phyloP scores from a whole-genome alignment of 202 grass and related monocot species.

The Schoenoplectus tabernaemontani region DNA sequence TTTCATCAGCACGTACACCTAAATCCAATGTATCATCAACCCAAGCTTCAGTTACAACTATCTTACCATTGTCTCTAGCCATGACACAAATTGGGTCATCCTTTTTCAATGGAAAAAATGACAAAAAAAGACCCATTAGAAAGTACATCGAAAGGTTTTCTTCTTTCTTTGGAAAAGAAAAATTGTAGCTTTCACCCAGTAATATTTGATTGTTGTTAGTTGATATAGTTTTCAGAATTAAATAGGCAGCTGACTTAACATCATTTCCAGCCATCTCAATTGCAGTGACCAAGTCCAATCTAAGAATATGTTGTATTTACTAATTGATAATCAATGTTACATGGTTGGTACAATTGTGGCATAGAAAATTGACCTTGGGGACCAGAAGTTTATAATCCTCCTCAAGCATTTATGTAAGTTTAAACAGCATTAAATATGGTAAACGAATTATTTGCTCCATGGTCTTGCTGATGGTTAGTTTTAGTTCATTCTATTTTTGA shows the following conservation, averaged over 20 bases:
- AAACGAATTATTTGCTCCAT: not conserved
- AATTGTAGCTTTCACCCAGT: not conserved
- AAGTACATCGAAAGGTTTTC: not conserved
- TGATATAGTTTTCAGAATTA: not conserved
- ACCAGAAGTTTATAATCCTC: not conserved
- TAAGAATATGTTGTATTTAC: not conserved
- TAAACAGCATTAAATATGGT: not conserved
- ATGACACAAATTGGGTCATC: slow-evolving; percentile 55
- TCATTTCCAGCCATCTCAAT: slow-evolving; percentile 1
- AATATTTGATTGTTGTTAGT: not conserved
- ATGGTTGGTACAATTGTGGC: not conserved
- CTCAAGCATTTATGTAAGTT: not conserved
- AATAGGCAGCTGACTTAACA: not conserved
- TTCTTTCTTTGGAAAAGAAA: not conserved
- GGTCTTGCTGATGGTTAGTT: not conserved
- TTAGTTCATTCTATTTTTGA: not conserved
- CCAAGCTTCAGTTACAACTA: slow-evolving; percentile 60
- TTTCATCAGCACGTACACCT: slow-evolving; percentile 36
- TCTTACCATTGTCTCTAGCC: slow-evolving; percentile 62
- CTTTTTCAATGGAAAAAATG: slow-evolving; percentile 25
- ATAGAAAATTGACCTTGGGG: not conserved
- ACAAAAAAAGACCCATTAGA: too few relatives aligned
- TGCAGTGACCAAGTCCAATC: not conserved
- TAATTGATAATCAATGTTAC: not conserved
- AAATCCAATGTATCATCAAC: slow-evolving; percentile 60